A percentile compares a stretch with the other conserved stretches of the same genome.
These are phyloP conservation scores for Cucurbitaria berberidis DNA, from an alignment of 2,329 filamentous ascomycete genomes.

Conservation along the genomic window DNA sequence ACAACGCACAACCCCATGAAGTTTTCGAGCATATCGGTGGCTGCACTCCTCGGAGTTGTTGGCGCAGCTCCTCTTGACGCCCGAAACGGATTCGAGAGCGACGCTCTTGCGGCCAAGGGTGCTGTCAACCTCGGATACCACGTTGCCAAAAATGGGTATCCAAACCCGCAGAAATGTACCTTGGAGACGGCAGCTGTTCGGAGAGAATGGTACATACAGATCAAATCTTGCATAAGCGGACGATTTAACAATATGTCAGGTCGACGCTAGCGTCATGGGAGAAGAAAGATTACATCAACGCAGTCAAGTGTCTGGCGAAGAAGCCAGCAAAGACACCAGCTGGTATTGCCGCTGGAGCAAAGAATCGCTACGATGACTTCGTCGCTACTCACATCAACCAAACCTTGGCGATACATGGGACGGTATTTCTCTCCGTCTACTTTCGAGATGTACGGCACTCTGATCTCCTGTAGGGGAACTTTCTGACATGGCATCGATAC, in stretches of 20 bases:
- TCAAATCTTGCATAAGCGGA: not conserved
- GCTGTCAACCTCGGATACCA: constrained; percentile 41
- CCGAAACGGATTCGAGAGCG: constrained; percentile 30
- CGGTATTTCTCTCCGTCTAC: constrained; percentile 24
- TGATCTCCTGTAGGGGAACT: constrained; percentile 36
- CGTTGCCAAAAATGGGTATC: constrained; percentile 27
- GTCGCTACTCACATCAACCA: constrained; percentile 41
- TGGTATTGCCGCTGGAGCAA: constrained; percentile 30
- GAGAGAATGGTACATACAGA: constrained; percentile 51
- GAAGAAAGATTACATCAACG: constrained; percentile 38
- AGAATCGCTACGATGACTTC: constrained; percentile 42
- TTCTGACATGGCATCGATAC: constrained; percentile 52
- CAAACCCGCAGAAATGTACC: constrained; percentile 39
- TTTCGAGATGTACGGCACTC: constrained; percentile 29
- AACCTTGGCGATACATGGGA: constrained; percentile 37
- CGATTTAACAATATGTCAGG: constrained; percentile 13
- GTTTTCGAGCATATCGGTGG: constrained; percentile 15
- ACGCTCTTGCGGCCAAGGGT: constrained; percentile 43
- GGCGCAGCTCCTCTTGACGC: constrained; percentile 26
- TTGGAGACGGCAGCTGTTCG: constrained; percentile 48
- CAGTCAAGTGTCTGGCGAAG: constrained; percentile 38
- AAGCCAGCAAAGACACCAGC: constrained; percentile 33
- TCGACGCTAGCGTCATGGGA: constrained; percentile 21
- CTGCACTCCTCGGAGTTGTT: constrained; percentile 19
- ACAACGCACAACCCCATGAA: constrained; percentile 26